Conservation (phyloP, 1,284 basidiomycete genomes). For the Exsudoporus floridanus region DNA sequence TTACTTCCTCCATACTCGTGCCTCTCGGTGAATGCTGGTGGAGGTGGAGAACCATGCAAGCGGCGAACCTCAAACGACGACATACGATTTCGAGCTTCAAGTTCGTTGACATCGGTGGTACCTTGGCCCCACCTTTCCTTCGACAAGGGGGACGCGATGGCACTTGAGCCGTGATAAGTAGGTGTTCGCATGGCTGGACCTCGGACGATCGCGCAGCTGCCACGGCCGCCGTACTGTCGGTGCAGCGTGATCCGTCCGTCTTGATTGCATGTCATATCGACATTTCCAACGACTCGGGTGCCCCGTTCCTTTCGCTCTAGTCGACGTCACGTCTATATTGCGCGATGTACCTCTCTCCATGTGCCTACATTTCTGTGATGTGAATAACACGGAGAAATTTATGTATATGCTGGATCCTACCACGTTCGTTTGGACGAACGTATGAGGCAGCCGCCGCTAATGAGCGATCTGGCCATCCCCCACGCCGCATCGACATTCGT, state of each 20-base stretch:
- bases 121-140: no score
- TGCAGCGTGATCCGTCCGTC: background rate
- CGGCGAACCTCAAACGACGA: background rate
- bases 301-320: background rate
- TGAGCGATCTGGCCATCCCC: background rate
- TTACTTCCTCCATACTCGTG: background rate
- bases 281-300: background rate
- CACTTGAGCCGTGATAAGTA: no score
- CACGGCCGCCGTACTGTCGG: background rate
- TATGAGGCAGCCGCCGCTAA: no score
- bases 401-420: background rate
- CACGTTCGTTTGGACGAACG: background rate
- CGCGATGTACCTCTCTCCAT: background rate
- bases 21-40: background rate
- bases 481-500: background rate
- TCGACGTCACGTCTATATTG: background rate
- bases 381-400: background rate
- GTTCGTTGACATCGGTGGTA: background rate
- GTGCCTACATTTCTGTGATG: background rate
- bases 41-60: background rate
- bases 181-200: no score
- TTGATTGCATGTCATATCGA: background rate
- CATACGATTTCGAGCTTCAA: background rate
- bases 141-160: no score
- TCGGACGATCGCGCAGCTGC: background rate